phyloP scores from a whole-genome alignment of 140 eudicot genomes.

The Artemisia princeps region DNA sequence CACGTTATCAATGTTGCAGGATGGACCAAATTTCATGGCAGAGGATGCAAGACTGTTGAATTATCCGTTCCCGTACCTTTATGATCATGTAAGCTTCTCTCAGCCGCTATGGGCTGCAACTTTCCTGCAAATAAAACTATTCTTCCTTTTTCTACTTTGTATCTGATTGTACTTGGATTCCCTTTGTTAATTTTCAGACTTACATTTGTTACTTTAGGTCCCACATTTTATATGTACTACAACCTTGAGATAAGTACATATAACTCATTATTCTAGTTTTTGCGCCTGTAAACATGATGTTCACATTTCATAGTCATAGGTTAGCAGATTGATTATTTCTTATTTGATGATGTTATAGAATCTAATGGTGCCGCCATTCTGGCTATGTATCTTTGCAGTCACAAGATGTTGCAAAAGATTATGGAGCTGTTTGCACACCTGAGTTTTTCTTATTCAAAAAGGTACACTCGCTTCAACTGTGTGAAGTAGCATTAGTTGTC shows the following conservation, averaged over 20 bases:
- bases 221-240: background rate
- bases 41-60: constrained; percentile 63
- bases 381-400: constrained; percentile 45
- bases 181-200: constrained; percentile 9
- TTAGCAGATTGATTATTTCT: constrained; percentile 7
- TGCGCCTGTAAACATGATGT: background rate
- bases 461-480: constrained; percentile 34
- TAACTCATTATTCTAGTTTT: constrained; percentile 2
- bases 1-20: constrained; percentile 47
- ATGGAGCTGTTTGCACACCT: constrained; percentile 95
- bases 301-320: background rate
- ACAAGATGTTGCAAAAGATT: constrained; percentile 92
- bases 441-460: constrained; percentile 82
- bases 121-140: too few relatives aligned
- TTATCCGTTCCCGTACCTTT: constrained; percentile 89
- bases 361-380: constrained; percentile 4
- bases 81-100: constrained; percentile 55
- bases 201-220: constrained; percentile 1
- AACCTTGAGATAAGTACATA: constrained; percentile 1
- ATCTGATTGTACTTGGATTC: background rate
- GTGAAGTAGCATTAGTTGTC: background rate
- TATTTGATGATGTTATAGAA: background rate
- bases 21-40: constrained; percentile 92
- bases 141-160: background rate
- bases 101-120: too few relatives aligned